phyloP scores from a whole-genome alignment of 1,284 basidiomycete species.

The Trichosporon faecale region DNA sequence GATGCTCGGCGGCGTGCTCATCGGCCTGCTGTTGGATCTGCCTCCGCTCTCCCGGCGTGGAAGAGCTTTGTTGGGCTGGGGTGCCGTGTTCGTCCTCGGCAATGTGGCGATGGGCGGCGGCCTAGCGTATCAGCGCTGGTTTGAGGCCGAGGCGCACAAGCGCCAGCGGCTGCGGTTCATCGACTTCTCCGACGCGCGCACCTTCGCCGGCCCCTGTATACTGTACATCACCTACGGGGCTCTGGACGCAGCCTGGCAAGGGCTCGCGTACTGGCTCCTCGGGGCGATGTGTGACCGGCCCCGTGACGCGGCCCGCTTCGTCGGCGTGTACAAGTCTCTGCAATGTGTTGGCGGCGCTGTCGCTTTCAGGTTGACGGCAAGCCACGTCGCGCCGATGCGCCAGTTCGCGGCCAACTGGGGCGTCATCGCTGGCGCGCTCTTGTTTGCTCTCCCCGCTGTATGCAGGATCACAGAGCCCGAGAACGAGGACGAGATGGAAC shows the following conservation, averaged over 20 bases:
- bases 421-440: constrained; percentile 21
- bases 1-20: constrained; percentile 32
- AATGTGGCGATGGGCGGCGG: constrained; percentile 35
- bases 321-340: constrained; percentile 31
- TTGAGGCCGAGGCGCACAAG: constrained; percentile 12
- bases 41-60: constrained; percentile 18
- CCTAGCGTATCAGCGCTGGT: constrained; percentile 24
- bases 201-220: constrained; percentile 30
- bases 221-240: constrained; percentile 45
- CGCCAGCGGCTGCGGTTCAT: constrained; percentile 14
- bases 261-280: constrained; percentile 38
- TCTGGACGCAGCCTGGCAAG: constrained; percentile 45
- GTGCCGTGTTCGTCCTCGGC: constrained; percentile 27
- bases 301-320: constrained; percentile 27
- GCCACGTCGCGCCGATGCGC: constrained; percentile 23
- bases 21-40: constrained; percentile 36
- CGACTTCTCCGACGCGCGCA: constrained; percentile 21
- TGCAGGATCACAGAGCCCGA: constrained; percentile 26
- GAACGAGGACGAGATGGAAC: constrained; percentile 21
- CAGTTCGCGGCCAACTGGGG: constrained; percentile 33
- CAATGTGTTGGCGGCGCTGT: constrained; percentile 28
- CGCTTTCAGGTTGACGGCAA: constrained; percentile 21
- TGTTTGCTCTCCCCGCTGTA: constrained; percentile 26
- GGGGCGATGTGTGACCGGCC: constrained; percentile 30
- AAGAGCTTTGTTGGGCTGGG: constrained; percentile 32